Conservation (phyloP, 148 eudicot species). For the Mesembryanthemum crystallinum region DNA sequence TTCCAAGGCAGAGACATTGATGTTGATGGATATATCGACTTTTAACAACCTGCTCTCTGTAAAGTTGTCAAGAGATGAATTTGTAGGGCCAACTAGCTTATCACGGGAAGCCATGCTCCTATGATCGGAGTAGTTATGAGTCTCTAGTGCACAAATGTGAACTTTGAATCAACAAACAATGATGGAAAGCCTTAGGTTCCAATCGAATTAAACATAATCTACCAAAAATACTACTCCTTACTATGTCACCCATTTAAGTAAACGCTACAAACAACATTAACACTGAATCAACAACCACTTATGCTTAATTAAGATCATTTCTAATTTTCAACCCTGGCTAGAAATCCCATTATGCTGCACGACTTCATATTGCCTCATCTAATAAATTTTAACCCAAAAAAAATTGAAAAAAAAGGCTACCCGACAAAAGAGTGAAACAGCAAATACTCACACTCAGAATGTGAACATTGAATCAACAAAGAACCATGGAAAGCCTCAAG, state of each 20-base stretch:
- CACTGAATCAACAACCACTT: too few relatives aligned
- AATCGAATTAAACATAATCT: not conserved
- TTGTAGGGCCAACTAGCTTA: constrained; percentile 24
- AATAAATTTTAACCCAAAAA: too few relatives aligned
- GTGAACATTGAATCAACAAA: too few relatives aligned
- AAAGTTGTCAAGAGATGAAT: constrained; percentile 29
- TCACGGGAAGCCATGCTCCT: constrained; percentile 28
- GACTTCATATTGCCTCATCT: too few relatives aligned
- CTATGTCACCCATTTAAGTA: not conserved
- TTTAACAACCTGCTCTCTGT: constrained; percentile 34
- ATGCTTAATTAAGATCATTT: too few relatives aligned
- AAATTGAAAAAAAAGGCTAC: too few relatives aligned
- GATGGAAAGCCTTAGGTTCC: not conserved
- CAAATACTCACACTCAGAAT: too few relatives aligned
- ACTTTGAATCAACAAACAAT: constrained; percentile 13
- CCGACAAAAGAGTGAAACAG: too few relatives aligned
- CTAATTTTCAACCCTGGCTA: too few relatives aligned
- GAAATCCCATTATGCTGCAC: too few relatives aligned
- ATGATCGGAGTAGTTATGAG: constrained; percentile 30
- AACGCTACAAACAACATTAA: not conserved
- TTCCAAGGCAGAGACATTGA: constrained; percentile 26
- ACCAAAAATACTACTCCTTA: not conserved
- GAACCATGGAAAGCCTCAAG: too few relatives aligned
- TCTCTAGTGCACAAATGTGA: constrained; percentile 35
- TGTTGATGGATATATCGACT: constrained; percentile 41